These are phyloP conservation scores for Kazachstania psychrophila DNA, from an alignment of 805 yeast species.

Conservation along the genomic window DNA sequence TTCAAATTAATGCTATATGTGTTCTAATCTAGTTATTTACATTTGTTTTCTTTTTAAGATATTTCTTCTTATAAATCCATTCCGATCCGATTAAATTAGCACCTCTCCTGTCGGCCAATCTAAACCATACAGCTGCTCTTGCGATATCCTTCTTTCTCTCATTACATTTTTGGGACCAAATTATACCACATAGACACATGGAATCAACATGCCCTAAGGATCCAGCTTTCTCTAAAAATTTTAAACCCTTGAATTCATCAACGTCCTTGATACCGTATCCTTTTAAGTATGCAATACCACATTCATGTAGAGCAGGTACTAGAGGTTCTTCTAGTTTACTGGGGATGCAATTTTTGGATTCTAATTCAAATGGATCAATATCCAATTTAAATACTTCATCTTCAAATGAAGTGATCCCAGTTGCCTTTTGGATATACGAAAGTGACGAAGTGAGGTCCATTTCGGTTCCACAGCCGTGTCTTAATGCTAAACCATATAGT, in stretches of 20 bases:
- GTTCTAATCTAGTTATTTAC: neutral
- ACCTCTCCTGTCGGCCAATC: slow-evolving; percentile 56
- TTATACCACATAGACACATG: slow-evolving; percentile 55
- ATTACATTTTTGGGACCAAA: slow-evolving; percentile 52
- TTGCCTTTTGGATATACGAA: slow-evolving; percentile 51
- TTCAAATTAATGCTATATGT: too few relatives aligned
- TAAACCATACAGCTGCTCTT: slow-evolving; percentile 61
- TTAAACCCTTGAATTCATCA: slow-evolving; percentile 50
- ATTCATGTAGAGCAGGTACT: slow-evolving; percentile 48
- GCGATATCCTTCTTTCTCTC: slow-evolving; percentile 46
- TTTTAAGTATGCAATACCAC: slow-evolving; percentile 47
- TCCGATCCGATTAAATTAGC: slow-evolving; percentile 54
- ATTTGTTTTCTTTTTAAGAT: slow-evolving; percentile 28
- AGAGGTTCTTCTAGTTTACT: slow-evolving; percentile 35
- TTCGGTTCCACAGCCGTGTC: slow-evolving; percentile 61
- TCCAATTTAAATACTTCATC: slow-evolving; percentile 15
- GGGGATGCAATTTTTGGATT: slow-evolving; percentile 24
- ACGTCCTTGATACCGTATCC: slow-evolving; percentile 43
- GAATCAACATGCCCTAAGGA: slow-evolving; percentile 60
- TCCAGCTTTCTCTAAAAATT: slow-evolving; percentile 54
- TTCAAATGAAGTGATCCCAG: slow-evolving; percentile 27
- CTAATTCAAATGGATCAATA: slow-evolving; percentile 32
- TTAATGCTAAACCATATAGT: slow-evolving; percentile 55
- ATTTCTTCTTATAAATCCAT: slow-evolving; percentile 70
- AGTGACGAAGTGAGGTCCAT: slow-evolving; percentile 46